Conservation (phyloP, 108 stramenopile genomes). For the Epithemia pelagica region DNA sequence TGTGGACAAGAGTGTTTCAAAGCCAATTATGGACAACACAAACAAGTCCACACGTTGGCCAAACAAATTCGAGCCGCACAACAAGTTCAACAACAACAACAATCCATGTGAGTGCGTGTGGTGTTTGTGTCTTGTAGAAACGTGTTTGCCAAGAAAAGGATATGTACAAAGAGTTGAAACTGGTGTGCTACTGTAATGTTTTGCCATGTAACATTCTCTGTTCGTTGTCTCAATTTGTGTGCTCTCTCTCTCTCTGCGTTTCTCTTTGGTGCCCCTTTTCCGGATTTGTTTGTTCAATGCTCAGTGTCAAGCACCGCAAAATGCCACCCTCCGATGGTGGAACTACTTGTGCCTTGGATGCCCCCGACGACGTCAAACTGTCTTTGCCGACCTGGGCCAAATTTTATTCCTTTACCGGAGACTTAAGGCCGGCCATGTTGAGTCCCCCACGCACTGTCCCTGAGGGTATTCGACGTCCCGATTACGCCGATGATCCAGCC, state of each 20-base stretch:
- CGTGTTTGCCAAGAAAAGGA: background rate
- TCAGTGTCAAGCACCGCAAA: no score
- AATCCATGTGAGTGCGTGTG: background rate
- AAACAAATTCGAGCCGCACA: slow-evolving; percentile 56
- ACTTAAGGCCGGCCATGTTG: slow-evolving; percentile 59
- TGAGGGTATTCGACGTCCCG: slow-evolving; percentile 58
- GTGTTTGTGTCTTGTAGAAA: background rate
- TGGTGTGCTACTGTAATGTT: no score
- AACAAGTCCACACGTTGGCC: slow-evolving; percentile 63
- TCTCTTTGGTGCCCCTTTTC: background rate
- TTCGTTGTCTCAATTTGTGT: background rate
- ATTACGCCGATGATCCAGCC: slow-evolving; percentile 72
- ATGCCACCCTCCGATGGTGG: slow-evolving; percentile 46
- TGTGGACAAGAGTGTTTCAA: slow-evolving; percentile 86
- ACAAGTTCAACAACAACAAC: slow-evolving; percentile 1
- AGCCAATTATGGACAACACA: slow-evolving; percentile 71
- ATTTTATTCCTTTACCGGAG: slow-evolving; percentile 57
- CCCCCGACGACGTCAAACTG: slow-evolving; percentile 39
- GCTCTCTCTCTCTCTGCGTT: background rate
- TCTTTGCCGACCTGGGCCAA: slow-evolving; percentile 63
- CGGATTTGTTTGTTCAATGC: no score
- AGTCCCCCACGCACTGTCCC: slow-evolving; percentile 59
- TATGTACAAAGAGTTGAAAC: no score
- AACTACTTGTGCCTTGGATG: slow-evolving; percentile 48
- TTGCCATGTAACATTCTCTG: background rate